Evolutionary conservation across 768 basidiomycete genomes (phyloP).

Genomic region (Hortiboletus campestris): DNA sequence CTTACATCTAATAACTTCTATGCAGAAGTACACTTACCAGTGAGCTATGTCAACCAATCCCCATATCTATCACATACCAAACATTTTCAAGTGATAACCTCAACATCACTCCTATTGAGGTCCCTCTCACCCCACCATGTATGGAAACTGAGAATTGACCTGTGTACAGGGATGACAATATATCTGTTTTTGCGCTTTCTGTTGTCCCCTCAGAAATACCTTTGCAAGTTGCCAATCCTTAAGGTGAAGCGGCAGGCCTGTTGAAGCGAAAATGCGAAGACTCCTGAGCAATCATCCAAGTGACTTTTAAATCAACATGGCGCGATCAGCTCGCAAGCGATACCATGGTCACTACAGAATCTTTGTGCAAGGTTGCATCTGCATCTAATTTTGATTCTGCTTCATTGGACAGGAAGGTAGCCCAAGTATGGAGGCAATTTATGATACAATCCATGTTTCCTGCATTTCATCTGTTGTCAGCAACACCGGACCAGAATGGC

Average conservation of each 20-base stretch:
- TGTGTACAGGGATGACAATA: slow-evolving; percentile 58
- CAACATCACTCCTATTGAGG: slow-evolving; percentile 45
- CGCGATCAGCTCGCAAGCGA: neutral
- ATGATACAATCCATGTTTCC: slow-evolving; percentile 66
- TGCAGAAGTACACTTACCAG: slow-evolving; percentile 69
- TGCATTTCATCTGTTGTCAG: slow-evolving; percentile 25
- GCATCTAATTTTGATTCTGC: slow-evolving; percentile 28
- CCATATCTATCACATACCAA: neutral
- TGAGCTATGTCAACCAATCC: slow-evolving; percentile 24
- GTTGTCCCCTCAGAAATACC: slow-evolving; percentile 31
- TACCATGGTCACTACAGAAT: neutral
- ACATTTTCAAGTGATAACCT: slow-evolving; percentile 46
- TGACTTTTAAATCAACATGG: slow-evolving; percentile 10
- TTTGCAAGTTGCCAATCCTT: neutral
- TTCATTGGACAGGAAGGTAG: slow-evolving; percentile 40
- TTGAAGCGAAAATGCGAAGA: slow-evolving; percentile 46
- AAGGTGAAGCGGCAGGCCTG: neutral
- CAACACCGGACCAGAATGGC: slow-evolving; percentile 8
- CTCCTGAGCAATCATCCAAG: slow-evolving; percentile 41
- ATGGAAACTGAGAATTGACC: slow-evolving; percentile 34
- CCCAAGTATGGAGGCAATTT: slow-evolving; percentile 54
- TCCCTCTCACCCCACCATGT: slow-evolving; percentile 29
- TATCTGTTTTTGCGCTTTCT: slow-evolving; percentile 65
- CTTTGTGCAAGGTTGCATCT: slow-evolving; percentile 24
- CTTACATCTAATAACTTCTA: slow-evolving; percentile 66